Conservation (phyloP, 805 yeast genomes). For the Cyberlindnera maclurae region DNA sequence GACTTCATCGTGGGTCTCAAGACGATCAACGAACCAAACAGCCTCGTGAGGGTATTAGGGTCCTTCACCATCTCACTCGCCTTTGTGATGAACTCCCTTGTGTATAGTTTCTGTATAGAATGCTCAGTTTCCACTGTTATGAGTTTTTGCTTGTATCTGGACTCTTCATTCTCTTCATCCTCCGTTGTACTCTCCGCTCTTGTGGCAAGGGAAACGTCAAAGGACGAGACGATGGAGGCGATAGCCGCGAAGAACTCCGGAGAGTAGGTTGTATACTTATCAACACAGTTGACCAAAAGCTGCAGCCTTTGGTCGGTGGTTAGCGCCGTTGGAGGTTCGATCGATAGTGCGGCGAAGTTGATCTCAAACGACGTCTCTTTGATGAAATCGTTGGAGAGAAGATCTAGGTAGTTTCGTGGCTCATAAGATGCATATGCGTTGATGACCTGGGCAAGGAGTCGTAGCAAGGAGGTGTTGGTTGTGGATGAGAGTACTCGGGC, state of each 20-base stretch:
- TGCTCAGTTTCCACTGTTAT: constrained; percentile 10
- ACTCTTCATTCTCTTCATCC: not conserved
- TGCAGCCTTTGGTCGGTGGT: constrained; percentile 3
- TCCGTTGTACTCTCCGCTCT: constrained; percentile 4
- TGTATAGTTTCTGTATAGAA: constrained; percentile 11
- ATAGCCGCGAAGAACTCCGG: constrained; percentile 2
- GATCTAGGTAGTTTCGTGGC: constrained; percentile 4
- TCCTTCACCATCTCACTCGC: constrained; percentile 15
- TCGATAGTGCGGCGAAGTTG: constrained; percentile 5
- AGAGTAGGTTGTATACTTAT: not conserved
- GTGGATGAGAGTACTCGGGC: constrained; percentile 1
- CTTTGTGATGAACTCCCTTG: constrained; percentile 21
- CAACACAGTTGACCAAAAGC: constrained; percentile 4
- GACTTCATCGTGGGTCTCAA: constrained; percentile 33
- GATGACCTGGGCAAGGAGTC: constrained; percentile 7
- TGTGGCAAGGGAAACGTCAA: constrained; percentile 8
- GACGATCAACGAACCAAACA: constrained; percentile 27
- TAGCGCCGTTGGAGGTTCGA: not conserved
- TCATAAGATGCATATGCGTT: constrained; percentile 5
- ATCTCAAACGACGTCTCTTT: constrained; percentile 3
- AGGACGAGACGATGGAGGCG: constrained; percentile 5
- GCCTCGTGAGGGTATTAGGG: constrained; percentile 21
- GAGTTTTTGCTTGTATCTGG: constrained; percentile 2
- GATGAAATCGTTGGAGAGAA: constrained; percentile 6
- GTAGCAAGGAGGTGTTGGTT: constrained; percentile 4